These are phyloP conservation scores for Stephanodiscus triporus DNA, from an alignment of 108 stramenopile genomes.

Conservation along the genomic window DNA sequence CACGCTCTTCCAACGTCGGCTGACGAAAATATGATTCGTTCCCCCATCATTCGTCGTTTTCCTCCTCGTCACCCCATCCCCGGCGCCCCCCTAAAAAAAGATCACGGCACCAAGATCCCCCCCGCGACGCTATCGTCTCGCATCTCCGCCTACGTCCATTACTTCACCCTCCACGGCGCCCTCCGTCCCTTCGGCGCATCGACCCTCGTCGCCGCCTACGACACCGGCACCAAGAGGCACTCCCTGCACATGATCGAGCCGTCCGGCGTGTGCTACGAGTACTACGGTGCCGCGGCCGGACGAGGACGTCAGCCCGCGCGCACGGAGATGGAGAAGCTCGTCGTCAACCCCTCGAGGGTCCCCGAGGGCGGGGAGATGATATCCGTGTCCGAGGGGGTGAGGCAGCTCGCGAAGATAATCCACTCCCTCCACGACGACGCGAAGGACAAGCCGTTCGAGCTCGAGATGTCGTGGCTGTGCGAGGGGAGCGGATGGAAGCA, in stretches of 20 bases:
- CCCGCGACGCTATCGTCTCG: slow-evolving; percentile 87
- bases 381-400: slow-evolving; percentile 82
- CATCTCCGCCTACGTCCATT: slow-evolving; percentile 93
- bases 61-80: too few relatives aligned
- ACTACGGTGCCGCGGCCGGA: slow-evolving; percentile 95
- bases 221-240: slow-evolving; percentile 79
- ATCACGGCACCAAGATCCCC: slow-evolving; percentile 86
- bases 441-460: slow-evolving; percentile 98
- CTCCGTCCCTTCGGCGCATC: slow-evolving; percentile 96
- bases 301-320: slow-evolving; percentile 98
- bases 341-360: slow-evolving; percentile 62
- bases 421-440: slow-evolving; percentile 88
- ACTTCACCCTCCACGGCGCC: slow-evolving; percentile 97
- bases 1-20: too few relatives aligned
- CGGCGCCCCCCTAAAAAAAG: too few relatives aligned
- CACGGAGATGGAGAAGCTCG: slow-evolving; percentile 99
- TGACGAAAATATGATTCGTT: too few relatives aligned
- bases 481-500: slow-evolving; percentile 89
- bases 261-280: slow-evolving; percentile 85
- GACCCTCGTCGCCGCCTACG: slow-evolving; percentile 88
- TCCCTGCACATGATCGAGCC: slow-evolving; percentile 95
- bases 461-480: slow-evolving; percentile 96
- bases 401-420: slow-evolving; percentile 93
- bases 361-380: slow-evolving; percentile 17
- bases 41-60: too few relatives aligned